Evolutionary conservation across 2,329 filamentous ascomycete genomes (phyloP), one percentile per base, ranked within the genome.

Genomic region (Dactylellina haptotyla): DNA sequence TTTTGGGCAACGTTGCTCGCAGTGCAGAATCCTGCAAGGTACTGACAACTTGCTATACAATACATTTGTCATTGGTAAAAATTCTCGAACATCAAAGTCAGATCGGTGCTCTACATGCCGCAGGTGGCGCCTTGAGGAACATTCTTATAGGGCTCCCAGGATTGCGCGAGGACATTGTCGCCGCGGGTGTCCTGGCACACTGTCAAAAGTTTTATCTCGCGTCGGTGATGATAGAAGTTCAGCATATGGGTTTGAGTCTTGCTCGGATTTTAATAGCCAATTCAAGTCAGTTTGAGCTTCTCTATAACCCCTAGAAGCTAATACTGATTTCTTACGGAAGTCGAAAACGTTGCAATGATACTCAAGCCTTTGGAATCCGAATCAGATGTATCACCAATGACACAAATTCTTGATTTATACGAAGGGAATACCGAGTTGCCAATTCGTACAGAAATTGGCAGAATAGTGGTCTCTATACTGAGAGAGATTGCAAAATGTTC

Each of bases 121-220:
- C 80, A 0, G 80, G 83, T 9, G 82, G 83, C 4, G 83, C 84
- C 50, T 76, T 84, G 41, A 84, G 84, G 67, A 84, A 84, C 63
- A 78, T 84, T 8, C 81, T 82, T 6, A 82, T 84, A 57, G 59
- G 67, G 16, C 65, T 2, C 20, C 59, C 59, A n/a, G n/a, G 2
- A 4, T 34, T 65, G 5, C 25, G 59, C 10, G 59, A 61, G 16
- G 25, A 18, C 10, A 45, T 72, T 14, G 53, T 72, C 34, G 43
- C 28, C 12, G 53, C 25, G 18, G 67, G 59, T n/a, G 14, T 48
- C 5, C 34, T 72, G 14, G 34, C 65, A 6, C 41, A 61, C 34
- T 72, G 59, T 26, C 43, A 61, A 3, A 72, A 72, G 43, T 72
- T 65, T 18, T 72, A 65, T 80, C 82, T 18, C 78, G 79, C 39